Evolutionary conservation across 2,329 filamentous ascomycete species (phyloP).

Genomic region (Colletotrichum paranaense): DNA sequence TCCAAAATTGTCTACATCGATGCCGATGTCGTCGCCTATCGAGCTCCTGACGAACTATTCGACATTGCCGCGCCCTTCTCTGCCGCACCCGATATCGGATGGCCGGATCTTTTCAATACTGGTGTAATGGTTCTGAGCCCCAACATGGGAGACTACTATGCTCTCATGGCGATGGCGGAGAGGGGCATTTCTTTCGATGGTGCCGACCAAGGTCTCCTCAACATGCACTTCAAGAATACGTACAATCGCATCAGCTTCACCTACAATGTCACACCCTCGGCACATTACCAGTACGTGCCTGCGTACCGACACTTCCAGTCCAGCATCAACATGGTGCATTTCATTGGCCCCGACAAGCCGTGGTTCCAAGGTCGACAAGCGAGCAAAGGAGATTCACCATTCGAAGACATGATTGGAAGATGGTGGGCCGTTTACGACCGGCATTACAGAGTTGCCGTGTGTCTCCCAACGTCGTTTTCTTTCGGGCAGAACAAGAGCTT

Average conservation of each 20-base stretch:
- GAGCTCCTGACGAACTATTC: conserved; percentile 94
- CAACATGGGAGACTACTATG: conserved; percentile 88
- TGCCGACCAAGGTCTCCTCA: conserved; percentile 93
- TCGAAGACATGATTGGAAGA: conserved; percentile 83
- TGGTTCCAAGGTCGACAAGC: conserved; percentile 77
- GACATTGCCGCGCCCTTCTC: conserved; percentile 69
- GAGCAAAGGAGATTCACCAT: conserved; percentile 69
- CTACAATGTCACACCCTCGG: conserved; percentile 97
- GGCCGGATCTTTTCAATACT: conserved; percentile 99
- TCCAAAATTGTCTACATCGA: conserved; percentile 95
- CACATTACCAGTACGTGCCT: conserved; percentile 96
- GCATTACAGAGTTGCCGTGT: conserved; percentile 75
- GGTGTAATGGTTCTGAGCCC: conserved; percentile 93
- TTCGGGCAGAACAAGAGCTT: not conserved
- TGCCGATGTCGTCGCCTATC: conserved; percentile 89
- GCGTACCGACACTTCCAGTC: conserved; percentile 94
- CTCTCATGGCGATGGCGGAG: conserved; percentile 84
- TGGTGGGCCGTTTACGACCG: conserved; percentile 97
- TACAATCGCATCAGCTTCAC: conserved; percentile 93
- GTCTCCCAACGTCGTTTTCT: conserved; percentile 37
- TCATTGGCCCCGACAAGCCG: conserved; percentile 92
- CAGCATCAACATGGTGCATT: conserved; percentile 91
- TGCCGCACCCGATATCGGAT: conserved; percentile 93
- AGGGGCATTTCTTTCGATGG: conserved; percentile 95
- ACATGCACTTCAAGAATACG: conserved; percentile 88